Conservation (phyloP, 2,329 filamentous ascomycete genomes). For the Epichloe scottii region DNA sequence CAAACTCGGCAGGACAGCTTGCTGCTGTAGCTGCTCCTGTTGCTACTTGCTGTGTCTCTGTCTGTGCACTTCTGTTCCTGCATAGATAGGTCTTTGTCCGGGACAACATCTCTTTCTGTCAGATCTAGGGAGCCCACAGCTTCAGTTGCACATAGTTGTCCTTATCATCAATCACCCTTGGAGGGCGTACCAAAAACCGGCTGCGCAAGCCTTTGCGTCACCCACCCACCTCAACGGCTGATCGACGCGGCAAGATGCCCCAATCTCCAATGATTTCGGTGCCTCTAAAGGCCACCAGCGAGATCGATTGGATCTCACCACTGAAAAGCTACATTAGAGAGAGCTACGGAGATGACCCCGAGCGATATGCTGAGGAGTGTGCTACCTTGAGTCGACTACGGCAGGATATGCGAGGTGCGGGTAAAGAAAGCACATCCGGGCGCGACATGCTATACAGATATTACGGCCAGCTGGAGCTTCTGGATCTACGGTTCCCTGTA, state of each 20-base stretch:
- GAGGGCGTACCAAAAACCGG: neutral
- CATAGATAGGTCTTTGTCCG: neutral
- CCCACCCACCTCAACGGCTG: neutral
- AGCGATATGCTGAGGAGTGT: constrained; percentile 92
- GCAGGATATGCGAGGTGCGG: constrained; percentile 96
- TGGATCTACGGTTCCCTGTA: constrained; percentile 90
- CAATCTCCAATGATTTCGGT: constrained; percentile 91
- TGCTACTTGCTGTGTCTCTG: neutral
- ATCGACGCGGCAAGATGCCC: constrained; percentile 42
- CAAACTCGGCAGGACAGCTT: constrained; percentile 1
- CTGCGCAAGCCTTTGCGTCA: neutral
- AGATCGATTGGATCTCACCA: constrained; percentile 94
- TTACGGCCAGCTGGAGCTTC: constrained; percentile 89
- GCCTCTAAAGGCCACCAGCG: constrained; percentile 87
- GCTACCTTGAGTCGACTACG: constrained; percentile 83
- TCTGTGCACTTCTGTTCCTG: neutral
- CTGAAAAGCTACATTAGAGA: constrained; percentile 88
- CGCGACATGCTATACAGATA: constrained; percentile 91
- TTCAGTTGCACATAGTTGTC: neutral
- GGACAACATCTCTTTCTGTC: neutral
- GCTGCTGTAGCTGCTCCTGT: constrained; percentile 4
- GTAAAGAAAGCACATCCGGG: constrained; percentile 89
- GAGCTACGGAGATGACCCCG: constrained; percentile 92
- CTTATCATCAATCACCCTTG: neutral
- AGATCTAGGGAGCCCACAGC: neutral